Conservation (phyloP, 306 rosid genomes). For the Fagus crenata region DNA sequence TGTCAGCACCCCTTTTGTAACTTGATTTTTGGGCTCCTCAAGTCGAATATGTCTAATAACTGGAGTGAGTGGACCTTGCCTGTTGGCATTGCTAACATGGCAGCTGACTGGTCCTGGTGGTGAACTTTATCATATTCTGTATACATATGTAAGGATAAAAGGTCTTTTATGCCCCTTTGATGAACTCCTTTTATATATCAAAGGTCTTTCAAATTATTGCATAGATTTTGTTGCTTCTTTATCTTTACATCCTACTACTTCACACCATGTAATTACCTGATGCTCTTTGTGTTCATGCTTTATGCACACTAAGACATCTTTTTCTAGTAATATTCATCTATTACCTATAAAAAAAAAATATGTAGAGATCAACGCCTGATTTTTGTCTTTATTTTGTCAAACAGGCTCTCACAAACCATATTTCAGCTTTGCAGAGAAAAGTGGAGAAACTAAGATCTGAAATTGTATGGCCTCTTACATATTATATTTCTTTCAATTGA, state of each 20-base stretch:
- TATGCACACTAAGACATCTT: too few species aligned
- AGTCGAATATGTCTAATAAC: too few species aligned
- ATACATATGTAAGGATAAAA: background rate
- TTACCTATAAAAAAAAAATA: too few species aligned
- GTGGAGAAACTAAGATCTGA: slow-evolving; percentile 64
- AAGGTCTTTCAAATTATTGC: background rate
- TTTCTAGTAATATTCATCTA: too few species aligned
- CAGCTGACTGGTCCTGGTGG: background rate
- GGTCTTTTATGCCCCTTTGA: background rate
- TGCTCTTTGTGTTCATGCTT: too few species aligned
- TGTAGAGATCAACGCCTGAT: slow-evolving; percentile 2
- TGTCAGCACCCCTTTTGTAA: too few species aligned
- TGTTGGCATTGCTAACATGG: background rate
- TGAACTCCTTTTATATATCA: background rate
- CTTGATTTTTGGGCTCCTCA: too few species aligned
- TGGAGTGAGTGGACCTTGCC: background rate
- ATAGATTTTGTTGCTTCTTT: too few species aligned
- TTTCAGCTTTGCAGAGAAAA: slow-evolving; percentile 59
- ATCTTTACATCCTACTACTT: too few species aligned
- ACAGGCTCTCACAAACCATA: slow-evolving; percentile 80
- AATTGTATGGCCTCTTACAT: slow-evolving; percentile 55
- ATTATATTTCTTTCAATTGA: slow-evolving; percentile 13
- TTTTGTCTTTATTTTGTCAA: slow-evolving; percentile 24
- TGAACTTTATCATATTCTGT: background rate
- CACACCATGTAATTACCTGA: too few species aligned